Evolutionary conservation across 2,329 filamentous ascomycete species (phyloP), one percentile per base, ranked within the genome.

Genomic region (Exophiala viscosa): DNA sequence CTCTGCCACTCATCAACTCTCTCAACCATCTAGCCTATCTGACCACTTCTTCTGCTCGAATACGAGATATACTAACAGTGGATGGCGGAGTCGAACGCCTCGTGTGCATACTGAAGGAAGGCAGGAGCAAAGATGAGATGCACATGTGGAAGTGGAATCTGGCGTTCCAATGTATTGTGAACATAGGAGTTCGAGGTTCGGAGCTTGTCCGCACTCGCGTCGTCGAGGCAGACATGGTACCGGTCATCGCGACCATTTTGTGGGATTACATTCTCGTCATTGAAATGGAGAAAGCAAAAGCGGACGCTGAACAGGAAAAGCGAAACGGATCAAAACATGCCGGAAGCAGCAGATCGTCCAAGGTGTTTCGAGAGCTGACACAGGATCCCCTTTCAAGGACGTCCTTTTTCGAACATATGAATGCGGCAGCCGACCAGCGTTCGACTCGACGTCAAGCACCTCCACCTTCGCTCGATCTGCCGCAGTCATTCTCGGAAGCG

Each of bases 121-220:
- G 93, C 59, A 82, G 93, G 68, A 96, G 89, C 74, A 95, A 91
- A 73, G 92, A 99, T 70, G 87, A 96, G 85, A 96, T 97, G 92
- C 92, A 96, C 70, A 96, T 96, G 88, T 99, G 93, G 93, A 97
- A 97, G 74, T 99, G 93, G 93, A 99, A 96, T 67, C 80, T 99
- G 58, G 93, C 93, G 48, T 99, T 99, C 71, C 93, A 97, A 73
- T 99, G 93, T 70, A 91, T 97, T 60, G 93, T 99, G 69, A 99
- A 99, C 71, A 97, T 99, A 67, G 93, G 93, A 52, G 92, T 99
- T 55, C 84, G 93, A 62, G 93, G 93, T 55, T 96, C 93, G 10
- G 93, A 99, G 74, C 85, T 83, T 62, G 93, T 99, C 54, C 84
- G 93, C 63, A 97, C 93, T 52, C 82, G 93, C 61, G 92, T 99